These are phyloP conservation scores for Ceratobasidium sp. DNA, from an alignment of 1,284 basidiomycete species.

Conservation along the genomic window DNA sequence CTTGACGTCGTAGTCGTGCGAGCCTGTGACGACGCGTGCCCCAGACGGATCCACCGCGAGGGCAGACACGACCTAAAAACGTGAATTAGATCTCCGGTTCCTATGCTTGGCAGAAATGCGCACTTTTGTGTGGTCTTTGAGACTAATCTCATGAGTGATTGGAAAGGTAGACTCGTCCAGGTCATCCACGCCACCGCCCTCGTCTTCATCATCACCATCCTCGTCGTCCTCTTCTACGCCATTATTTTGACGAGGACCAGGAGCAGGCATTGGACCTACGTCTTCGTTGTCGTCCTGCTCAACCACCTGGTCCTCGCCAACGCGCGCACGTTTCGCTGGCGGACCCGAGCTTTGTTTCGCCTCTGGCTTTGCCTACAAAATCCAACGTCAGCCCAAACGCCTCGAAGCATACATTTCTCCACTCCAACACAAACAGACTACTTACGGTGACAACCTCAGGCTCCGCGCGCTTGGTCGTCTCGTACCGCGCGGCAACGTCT, in stretches of 20 bases:
- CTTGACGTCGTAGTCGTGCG: slow-evolving; percentile 97
- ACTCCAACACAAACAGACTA: not conserved
- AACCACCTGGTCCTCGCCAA: slow-evolving; percentile 4
- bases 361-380: slow-evolving; percentile 9
- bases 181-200: slow-evolving; percentile 62
- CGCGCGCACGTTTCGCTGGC: slow-evolving; percentile 33
- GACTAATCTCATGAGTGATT: slow-evolving; percentile 85
- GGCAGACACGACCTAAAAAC: slow-evolving; percentile 82
- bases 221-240: slow-evolving; percentile 63
- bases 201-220: slow-evolving; percentile 64
- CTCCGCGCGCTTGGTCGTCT: slow-evolving; percentile 73
- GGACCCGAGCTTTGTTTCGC: slow-evolving; percentile 13
- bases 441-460: slow-evolving; percentile 54
- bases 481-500: slow-evolving; percentile 73
- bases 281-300: slow-evolving; percentile 56
- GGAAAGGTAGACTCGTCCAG: slow-evolving; percentile 69
- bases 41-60: slow-evolving; percentile 93
- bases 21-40: slow-evolving; percentile 89
- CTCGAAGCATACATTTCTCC: not conserved
- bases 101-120: slow-evolving; percentile 32
- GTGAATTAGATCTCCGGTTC: slow-evolving; percentile 23
- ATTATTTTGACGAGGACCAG: not conserved
- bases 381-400: not conserved
- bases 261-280: slow-evolving; percentile 53
- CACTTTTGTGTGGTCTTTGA: slow-evolving; percentile 93